Conservation (phyloP, 2,329 filamentous ascomycete species). For the Pseudocercospora musae region DNA sequence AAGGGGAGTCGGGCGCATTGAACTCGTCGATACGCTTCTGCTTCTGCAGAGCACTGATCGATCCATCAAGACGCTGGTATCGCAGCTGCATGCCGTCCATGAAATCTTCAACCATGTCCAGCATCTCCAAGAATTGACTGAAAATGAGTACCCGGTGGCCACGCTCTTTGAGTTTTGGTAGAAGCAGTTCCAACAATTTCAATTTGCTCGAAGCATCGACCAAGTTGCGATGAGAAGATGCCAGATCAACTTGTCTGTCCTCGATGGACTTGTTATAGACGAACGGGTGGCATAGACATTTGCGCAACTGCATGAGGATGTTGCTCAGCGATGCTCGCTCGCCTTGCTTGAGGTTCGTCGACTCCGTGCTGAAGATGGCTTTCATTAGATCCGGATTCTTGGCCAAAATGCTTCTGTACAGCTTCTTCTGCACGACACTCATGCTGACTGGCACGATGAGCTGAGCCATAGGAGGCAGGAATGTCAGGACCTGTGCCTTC, state of each 20-base stretch:
- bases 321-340: conserved; percentile 86
- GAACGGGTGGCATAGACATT: conserved; percentile 93
- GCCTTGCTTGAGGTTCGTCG: conserved; percentile 54
- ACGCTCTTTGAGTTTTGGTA: conserved; percentile 79
- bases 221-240: conserved; percentile 70
- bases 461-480: conserved; percentile 88
- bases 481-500: conserved; percentile 85
- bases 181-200: conserved; percentile 74
- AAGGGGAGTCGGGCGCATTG: conserved; percentile 75
- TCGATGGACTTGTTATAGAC: conserved; percentile 89
- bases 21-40: conserved; percentile 92
- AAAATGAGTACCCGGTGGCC: conserved; percentile 93
- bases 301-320: conserved; percentile 90
- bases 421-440: conserved; percentile 86
- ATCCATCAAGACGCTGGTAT: conserved; percentile 83
- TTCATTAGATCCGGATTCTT: conserved; percentile 88
- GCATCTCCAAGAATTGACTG: conserved; percentile 86
- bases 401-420: conserved; percentile 89
- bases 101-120: conserved; percentile 90
- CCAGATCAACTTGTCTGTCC: conserved; percentile 64
- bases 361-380: conserved; percentile 70
- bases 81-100: conserved; percentile 68
- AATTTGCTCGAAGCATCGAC: conserved; percentile 91
- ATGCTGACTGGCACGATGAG: conserved; percentile 96
- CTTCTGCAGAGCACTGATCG: conserved; percentile 75